Base-by-base conservation (phyloP, 768 basidiomycete species). In the Suillus discolor region DNA sequence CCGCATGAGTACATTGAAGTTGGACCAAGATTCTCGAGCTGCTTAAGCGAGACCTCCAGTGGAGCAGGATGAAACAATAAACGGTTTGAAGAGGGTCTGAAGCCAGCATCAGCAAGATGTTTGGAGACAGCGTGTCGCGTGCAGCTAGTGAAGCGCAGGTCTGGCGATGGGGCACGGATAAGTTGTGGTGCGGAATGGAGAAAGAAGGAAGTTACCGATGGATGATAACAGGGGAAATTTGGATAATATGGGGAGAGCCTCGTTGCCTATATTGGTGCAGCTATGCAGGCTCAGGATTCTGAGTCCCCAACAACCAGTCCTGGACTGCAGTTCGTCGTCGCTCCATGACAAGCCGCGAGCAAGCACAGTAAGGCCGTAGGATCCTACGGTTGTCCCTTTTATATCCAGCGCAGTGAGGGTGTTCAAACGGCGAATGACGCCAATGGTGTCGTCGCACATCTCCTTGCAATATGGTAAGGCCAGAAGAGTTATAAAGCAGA, bases 401-500 rank as follows among this genome's bases (percentile, higher is more conserved):
- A 84, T 83, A 73, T 93, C 91, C n/a, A 93, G 78, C 0, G 88
- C 92, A 49, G 77, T 71, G 23, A 93, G 79, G 7, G 80, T 79
- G 68, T 84, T 85, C 7, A 93, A 80, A 12, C 75, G 68, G 36
- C 81, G 83, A 36, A 93, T 78, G 11, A 77, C 72, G 47, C 80
- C 64, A 31, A 91, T 79, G 57, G 82, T 84, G 31, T 83, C 75
- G 73, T 93, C 92, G 34, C 81, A 84, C 0, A 93, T 79, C n/a
- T 84, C 79, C 13, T 65, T 62, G 68, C 89, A 89, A 6, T 80
- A 74, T 4, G 85, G 81, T 11, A 93, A 78, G 57, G 89, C 82
- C 28, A 94, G 74, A 13, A 91, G 72, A 6, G 91, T 89, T 62
- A 93, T 66, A 39, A 93, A 80, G 3, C 89, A 80, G 72, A 91